phyloP scores from a whole-genome alignment of 768 basidiomycete genomes.

The Austroboletus eburneus region DNA sequence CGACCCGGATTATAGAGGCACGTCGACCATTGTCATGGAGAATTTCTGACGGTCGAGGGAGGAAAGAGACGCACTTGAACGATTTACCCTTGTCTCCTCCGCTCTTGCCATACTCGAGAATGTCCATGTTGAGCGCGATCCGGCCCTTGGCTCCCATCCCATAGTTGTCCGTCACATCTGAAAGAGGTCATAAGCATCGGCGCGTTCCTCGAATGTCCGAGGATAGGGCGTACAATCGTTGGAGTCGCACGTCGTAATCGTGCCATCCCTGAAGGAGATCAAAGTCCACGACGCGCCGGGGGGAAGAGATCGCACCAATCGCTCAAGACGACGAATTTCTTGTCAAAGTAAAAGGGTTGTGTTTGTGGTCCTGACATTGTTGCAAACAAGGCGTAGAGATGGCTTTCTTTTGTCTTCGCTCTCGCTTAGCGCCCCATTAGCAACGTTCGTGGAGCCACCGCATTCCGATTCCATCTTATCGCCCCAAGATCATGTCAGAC shows the following conservation, averaged over 20 bases:
- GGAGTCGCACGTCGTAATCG: constrained; percentile 88
- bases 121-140: constrained; percentile 59
- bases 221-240: constrained; percentile 71
- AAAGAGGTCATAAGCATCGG: background rate
- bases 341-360: constrained; percentile 43
- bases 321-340: constrained; percentile 81
- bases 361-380: constrained; percentile 11
- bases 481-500: constrained; percentile 4
- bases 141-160: constrained; percentile 74
- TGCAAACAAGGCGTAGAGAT: background rate
- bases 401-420: too few relatives aligned
- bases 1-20: too few relatives aligned
- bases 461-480: constrained; percentile 19
- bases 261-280: constrained; percentile 66
- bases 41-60: background rate
- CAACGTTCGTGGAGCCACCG: constrained; percentile 17
- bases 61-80: constrained; percentile 41
- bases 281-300: background rate
- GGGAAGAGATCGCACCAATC: constrained; percentile 64
- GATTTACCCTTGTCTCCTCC: constrained; percentile 17
- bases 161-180: constrained; percentile 86
- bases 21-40: background rate
- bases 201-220: too few relatives aligned
- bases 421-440: background rate
- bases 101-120: constrained; percentile 52